phyloP scores from a whole-genome alignment of 768 basidiomycete genomes.

The Rhodotorula kratochvilovae region DNA sequence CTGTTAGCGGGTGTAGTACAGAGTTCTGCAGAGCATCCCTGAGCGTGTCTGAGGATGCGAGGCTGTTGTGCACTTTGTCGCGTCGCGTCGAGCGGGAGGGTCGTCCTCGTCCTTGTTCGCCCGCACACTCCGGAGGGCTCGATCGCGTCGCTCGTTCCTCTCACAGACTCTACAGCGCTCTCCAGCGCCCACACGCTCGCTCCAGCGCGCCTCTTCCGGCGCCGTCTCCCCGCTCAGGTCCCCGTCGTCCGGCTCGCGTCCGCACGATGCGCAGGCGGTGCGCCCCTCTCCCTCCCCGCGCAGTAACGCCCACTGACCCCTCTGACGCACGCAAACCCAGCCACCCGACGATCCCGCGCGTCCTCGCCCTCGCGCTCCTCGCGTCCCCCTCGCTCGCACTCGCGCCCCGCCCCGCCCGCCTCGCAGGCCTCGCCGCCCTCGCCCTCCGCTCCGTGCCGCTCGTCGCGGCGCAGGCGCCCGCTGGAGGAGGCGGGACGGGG shows the following conservation, averaged over 20 bases:
- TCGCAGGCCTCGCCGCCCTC: background rate
- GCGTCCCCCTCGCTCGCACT: background rate
- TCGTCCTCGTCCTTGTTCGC: background rate
- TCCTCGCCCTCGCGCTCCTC: background rate
- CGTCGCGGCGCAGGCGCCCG: conserved; percentile 7
- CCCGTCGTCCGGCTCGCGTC: no score
- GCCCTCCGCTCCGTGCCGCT: background rate
- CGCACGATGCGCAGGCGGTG: background rate
- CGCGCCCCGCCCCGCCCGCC: background rate
- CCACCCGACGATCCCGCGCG: background rate
- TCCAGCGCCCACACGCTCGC: no score
- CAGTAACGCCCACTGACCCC: background rate
- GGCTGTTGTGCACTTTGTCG: no score
- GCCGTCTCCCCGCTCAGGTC: background rate
- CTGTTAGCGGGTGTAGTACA: background rate
- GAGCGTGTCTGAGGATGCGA: background rate
- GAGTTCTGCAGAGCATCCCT: background rate
- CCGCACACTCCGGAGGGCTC: background rate
- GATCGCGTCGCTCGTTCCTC: no score
- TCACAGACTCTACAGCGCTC: no score
- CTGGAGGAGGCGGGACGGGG: conserved; percentile 1
- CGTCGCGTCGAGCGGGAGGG: no score
- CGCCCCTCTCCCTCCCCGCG: no score
- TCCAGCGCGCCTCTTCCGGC: background rate
- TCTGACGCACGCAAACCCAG: background rate